Evolutionary conservation across 495 filamentous ascomycete species (phyloP), one percentile per base, ranked within the genome.

Genomic region (Tuber calosporum): DNA sequence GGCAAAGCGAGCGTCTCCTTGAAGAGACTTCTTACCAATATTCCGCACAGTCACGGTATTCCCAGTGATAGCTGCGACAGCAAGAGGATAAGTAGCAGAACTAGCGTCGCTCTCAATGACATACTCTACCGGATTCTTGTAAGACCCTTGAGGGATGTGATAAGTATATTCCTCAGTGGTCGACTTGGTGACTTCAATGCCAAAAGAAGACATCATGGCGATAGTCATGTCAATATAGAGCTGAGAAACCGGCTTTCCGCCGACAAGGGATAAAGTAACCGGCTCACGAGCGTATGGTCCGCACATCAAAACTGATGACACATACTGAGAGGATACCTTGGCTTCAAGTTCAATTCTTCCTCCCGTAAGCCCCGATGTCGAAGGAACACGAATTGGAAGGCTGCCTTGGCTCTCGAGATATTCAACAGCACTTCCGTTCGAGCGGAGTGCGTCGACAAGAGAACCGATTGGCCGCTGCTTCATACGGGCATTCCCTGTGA

Each of bases 221-320:
- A 92, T 94, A 22, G 95, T 99, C 94, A 99, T 97, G 79, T 98
- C 93, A 81, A 98, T 98, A 80, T 99, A 99, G 22, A 90, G 90
- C 82, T 97, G 93, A 1, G 94, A 97, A 75, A 98, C 97, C 4
- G 94, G 94, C 84, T 96, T 97, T 71, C 93, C 95, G 58, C 94
- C 94, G 58, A 97, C 90, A 67, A 99, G 85, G 13, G 89, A 90
- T 75, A 99, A 84, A 9, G 93, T 97, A 39, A 98, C 93, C 3
- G 95, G 92, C 78, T 94, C 89, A 83, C 94, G 96, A 69, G 95
- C 95, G 77, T 97, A 97, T 2, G 95, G 95, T 9, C 96, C 96
- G 75, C 92, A 96, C 94, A 99, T 97, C 39, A 99, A 86, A 68
- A 99, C 86, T 7, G 93, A 96, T 1, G 94, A 97, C 42, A 99